Conservation (phyloP, 2,329 filamentous ascomycete species). For the Emmonsiellopsis sp. region DNA sequence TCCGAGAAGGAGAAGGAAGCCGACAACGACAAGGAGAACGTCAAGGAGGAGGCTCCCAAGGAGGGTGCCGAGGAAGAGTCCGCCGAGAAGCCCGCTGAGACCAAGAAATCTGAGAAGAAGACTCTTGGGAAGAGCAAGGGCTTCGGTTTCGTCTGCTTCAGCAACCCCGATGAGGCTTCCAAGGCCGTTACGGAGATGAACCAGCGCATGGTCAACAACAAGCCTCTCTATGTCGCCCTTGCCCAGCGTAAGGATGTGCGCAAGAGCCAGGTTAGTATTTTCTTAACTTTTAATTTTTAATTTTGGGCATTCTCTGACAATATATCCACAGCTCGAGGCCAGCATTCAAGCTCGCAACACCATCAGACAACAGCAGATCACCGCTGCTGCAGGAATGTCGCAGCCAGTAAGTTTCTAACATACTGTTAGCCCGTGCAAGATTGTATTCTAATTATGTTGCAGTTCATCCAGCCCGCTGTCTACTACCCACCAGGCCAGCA, state of each 20-base stretch:
- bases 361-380: constrained; percentile 94
- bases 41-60: constrained; percentile 29
- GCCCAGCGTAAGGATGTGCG: constrained; percentile 99
- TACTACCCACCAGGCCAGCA: constrained; percentile 73
- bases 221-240: constrained; percentile 94
- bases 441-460: constrained; percentile 2
- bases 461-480: constrained; percentile 81
- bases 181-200: constrained; percentile 99
- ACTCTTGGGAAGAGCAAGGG: constrained; percentile 94
- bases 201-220: constrained; percentile 95
- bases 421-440: constrained; percentile 8
- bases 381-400: constrained; percentile 79
- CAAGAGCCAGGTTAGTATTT: constrained; percentile 62
- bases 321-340: constrained; percentile 60
- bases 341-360: constrained; percentile 99
- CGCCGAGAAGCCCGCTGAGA: constrained; percentile 43
- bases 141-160: constrained; percentile 99
- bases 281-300: neutral
- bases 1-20: constrained; percentile 42
- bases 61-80: constrained; percentile 24
- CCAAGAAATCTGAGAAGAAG: constrained; percentile 50
- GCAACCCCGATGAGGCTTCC: constrained; percentile 96
- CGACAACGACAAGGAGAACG: constrained; percentile 35
- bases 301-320: neutral
- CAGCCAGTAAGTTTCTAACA: constrained; percentile 36